phyloP scores from a whole-genome alignment of 345 rosid genomes.

The Camelina laxa region DNA sequence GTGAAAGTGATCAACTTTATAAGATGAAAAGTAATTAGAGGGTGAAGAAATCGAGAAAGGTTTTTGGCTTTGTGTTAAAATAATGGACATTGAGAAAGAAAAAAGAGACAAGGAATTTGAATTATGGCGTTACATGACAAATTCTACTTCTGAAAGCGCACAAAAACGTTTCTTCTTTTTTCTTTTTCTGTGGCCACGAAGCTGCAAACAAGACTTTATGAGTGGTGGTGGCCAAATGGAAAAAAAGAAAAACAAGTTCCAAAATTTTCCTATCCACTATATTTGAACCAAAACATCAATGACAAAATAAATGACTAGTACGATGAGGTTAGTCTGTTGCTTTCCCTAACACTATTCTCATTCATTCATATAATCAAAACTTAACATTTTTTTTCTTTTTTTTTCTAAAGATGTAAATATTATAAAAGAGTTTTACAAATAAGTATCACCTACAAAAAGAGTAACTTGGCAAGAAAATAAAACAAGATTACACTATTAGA shows the following conservation, averaged over 20 bases:
- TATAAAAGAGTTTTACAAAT: too few relatives aligned
- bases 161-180: neutral
- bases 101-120: neutral
- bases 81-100: neutral
- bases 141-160: neutral
- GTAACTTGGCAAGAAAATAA: too few relatives aligned
- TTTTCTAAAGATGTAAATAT: too few relatives aligned
- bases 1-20: slow-evolving; percentile 27
- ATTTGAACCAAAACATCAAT: neutral
- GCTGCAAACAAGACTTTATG: neutral
- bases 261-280: too few relatives aligned
- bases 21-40: neutral
- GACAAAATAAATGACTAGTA: neutral
- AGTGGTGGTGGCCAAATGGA: neutral
- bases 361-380: too few relatives aligned
- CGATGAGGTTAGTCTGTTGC: neutral
- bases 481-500: too few relatives aligned
- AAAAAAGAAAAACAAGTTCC: too few relatives aligned
- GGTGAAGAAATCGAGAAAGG: slow-evolving; percentile 18
- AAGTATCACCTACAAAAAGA: too few relatives aligned
- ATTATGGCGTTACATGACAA: slow-evolving; percentile 23
- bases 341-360: too few relatives aligned
- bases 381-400: too few relatives aligned
- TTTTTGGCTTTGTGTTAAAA: neutral
- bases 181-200: neutral